These are phyloP conservation scores for Picea engelmannii DNA, from an alignment of 83 land plant species.

Conservation along the genomic window DNA sequence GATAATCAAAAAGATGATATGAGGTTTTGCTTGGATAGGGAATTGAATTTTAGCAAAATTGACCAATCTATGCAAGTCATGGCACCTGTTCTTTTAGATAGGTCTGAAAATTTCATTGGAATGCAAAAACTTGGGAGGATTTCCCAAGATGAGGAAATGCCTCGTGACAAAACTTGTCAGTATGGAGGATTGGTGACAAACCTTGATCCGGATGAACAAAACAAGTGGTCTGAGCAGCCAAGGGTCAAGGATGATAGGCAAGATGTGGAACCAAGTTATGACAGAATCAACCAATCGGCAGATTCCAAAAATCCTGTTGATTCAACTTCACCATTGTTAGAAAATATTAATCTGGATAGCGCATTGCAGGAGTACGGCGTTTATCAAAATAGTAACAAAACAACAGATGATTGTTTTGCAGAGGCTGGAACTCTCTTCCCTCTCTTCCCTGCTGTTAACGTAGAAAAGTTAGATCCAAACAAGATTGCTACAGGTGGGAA, in stretches of 20 bases:
- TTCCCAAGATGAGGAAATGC: too few species aligned
- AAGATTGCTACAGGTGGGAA: neutral
- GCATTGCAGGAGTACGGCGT: neutral
- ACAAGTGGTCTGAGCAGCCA: neutral
- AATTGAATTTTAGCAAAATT: neutral
- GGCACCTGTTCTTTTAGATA: too few species aligned
- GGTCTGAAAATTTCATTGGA: too few species aligned
- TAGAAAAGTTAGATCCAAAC: neutral
- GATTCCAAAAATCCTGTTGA: neutral
- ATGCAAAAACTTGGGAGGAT: too few species aligned
- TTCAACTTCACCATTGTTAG: neutral
- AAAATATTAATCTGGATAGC: neutral
- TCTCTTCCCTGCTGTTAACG: neutral
- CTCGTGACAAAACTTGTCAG: too few species aligned
- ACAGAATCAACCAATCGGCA: neutral
- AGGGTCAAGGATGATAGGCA: neutral
- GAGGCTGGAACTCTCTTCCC: neutral
- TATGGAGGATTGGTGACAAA: neutral
- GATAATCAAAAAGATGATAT: neutral
- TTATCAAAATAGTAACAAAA: neutral
- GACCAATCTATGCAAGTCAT: neutral
- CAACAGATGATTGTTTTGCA: neutral
- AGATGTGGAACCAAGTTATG: neutral
- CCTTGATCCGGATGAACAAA: neutral
- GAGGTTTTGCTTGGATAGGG: neutral